A percentile compares a stretch with the other conserved stretches of the same genome.
These are phyloP conservation scores for Lyophyllum semitale DNA, from an alignment of 768 basidiomycete genomes.

Conservation along the genomic window DNA sequence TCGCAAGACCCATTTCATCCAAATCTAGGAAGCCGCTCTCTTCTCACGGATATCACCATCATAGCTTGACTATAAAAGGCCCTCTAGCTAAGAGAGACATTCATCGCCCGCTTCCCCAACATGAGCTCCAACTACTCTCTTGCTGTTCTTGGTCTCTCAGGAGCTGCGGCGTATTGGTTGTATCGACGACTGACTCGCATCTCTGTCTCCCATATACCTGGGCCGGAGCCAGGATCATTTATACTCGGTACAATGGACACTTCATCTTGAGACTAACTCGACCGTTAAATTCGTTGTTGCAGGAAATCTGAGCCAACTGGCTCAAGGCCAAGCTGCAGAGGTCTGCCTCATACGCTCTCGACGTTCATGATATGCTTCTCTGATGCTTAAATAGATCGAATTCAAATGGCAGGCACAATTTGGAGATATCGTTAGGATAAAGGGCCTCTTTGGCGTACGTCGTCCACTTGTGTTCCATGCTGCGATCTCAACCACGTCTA, in stretches of 20 bases:
- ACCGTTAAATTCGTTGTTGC: background rate
- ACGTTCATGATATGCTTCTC: background rate
- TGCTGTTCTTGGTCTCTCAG: conserved; percentile 6
- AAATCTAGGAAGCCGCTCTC: no score
- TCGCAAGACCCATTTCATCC: background rate
- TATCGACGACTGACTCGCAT: no score
- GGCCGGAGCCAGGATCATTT: conserved; percentile 38
- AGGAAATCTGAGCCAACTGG: no score
- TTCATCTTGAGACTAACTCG: background rate
- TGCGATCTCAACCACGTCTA: conserved; percentile 15
- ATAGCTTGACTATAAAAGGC: conserved; percentile 2
- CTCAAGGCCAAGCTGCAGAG: no score
- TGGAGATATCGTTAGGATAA: no score
- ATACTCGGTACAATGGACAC: conserved; percentile 32
- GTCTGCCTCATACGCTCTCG: background rate
- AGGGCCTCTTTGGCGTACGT: no score
- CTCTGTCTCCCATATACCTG: conserved; percentile 31
- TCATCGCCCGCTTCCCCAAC: background rate
- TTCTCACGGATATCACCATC: no score
- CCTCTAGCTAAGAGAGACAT: background rate
- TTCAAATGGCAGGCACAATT: conserved; percentile 52
- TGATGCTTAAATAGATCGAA: conserved; percentile 37
- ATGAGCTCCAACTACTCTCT: conserved; percentile 11
- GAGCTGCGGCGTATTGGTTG: no score
- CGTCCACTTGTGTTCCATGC: no score